Base-by-base conservation (phyloP, 306 rosid genomes). In the Quercus engelmannii region DNA sequence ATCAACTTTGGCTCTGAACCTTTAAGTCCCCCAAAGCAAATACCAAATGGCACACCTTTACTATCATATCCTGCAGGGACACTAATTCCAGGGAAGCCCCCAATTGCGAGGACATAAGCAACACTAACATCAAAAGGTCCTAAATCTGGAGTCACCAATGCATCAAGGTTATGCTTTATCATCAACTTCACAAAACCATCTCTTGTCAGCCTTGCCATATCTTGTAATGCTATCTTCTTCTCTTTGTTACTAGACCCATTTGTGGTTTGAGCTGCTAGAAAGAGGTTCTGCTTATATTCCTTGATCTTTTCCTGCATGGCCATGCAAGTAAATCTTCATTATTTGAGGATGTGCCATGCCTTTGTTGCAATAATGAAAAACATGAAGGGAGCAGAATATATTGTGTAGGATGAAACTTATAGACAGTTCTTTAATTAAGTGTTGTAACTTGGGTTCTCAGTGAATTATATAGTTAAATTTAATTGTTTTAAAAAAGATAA, bases 1-100 rank as follows among this genome's bases (percentile, higher is more conserved):
- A 92, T 90, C 54, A 90, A 80, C 73, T 81, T 90, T 17, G 89
- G 85, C 76, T 31, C 35, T 4, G 35, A 31, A 31, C 35, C 35
- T 0, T 31, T 31, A 0, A 31, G 35, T 31, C 33, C 5, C 35
- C 35, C 35, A 31, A 31, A 31, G 35, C 35, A 31, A 31, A 31
- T 31, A 31, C 35, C 35, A 31, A 31, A 31, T 31, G 35, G 35
- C 35, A 31, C 35, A 31, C 35, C 5, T 31, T 31, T 31, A 31
- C 35, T 4, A 31, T 31, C 35, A 31, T 31, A 4, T 4, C 35
- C 35, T 31, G 35, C 35, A 0, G 5, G 94, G 72, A 92, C 96
- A 59, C 9, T 79, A 15, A 92, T 63, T 80, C 87, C 93, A 1
- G 97, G 97, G 67, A 88, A 79, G 4, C 96, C 92, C 65, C 96